Evolutionary conservation across 441 rosid species (phyloP), one percentile per base, ranked within the genome.

Genomic region (Viola pubescens): DNA sequence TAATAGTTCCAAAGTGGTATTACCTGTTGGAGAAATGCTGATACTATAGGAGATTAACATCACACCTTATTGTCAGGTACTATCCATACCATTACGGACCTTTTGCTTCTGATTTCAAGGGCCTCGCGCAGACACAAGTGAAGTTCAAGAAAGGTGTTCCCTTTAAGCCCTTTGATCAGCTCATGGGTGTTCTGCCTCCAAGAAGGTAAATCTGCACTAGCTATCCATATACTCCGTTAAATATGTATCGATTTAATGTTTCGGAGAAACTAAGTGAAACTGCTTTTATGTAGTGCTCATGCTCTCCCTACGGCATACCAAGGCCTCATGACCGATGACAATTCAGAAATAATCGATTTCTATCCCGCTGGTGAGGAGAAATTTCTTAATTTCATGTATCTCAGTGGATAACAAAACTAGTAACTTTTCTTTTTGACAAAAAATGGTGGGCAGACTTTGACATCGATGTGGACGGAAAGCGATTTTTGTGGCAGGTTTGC

Each of bases 71-170:
- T 48, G 37, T 26, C 58, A 67, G 72, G 69, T 67, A 7, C 34
- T 72, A 72, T 51, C 76, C 72, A 3, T 72, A 54, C 51, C 66
- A 59, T 11, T 59, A 67, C 37, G 72, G 59, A 37, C 72, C 72
- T 5, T 67, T 72, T 49, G 62, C 66, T 3, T 72, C 72, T 0
- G 76, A 72, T 46, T 19, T 72, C 12, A 67, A 56, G 54, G 72
- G 72, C 4, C 58, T 72, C 13, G 38, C 62, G 8, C 57, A 55
- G 19, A 40, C 63, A 6, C 55, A 49, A 19, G 61, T 54, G 5
- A 59, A 59, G 46, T 72, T 72, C 43, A 38, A 47, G 7, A 58
- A 62, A 55, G 75, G 62, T 37, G 47, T 42, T 3, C 76, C 68
- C 6, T 63, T 59, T 10, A 67, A 63, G 41, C 72, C 76, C 0